These are phyloP conservation scores for Aspergillus chevalieri DNA, from an alignment of 2,329 filamentous ascomycete genomes.

Conservation along the genomic window DNA sequence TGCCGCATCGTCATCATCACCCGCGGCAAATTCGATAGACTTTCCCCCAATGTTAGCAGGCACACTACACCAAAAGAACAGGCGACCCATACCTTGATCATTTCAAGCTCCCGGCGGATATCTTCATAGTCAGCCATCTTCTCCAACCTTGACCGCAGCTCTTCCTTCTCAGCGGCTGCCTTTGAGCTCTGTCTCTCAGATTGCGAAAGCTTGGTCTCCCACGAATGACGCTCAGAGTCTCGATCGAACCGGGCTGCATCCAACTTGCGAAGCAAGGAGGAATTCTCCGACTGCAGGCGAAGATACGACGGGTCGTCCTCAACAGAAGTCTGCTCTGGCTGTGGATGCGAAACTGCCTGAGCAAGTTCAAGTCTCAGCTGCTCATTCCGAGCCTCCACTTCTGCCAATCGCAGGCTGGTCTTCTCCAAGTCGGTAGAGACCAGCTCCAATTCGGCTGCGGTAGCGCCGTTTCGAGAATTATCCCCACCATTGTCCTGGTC, in stretches of 20 bases:
- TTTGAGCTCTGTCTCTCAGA: conserved; percentile 71
- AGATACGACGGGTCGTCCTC: conserved; percentile 89
- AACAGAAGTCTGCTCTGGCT: conserved; percentile 55
- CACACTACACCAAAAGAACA: background rate
- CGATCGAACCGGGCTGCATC: conserved; percentile 78
- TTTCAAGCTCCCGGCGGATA: conserved; percentile 89
- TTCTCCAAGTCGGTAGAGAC: conserved; percentile 86
- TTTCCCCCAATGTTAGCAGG: conserved; percentile 19
- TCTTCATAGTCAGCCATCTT: conserved; percentile 95
- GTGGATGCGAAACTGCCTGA: conserved; percentile 70
- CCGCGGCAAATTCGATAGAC: conserved; percentile 93
- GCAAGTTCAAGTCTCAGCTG: conserved; percentile 85
- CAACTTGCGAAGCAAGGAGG: conserved; percentile 79
- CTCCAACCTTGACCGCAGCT: conserved; percentile 71
- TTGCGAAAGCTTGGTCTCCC: conserved; percentile 69
- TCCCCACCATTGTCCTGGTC: conserved; percentile 64
- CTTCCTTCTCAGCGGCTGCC: conserved; percentile 73
- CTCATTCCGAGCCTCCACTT: conserved; percentile 90
- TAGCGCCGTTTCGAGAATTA: conserved; percentile 60
- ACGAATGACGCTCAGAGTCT: conserved; percentile 68
- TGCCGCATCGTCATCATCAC: conserved; percentile 62
- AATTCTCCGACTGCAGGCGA: conserved; percentile 87
- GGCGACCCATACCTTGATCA: conserved; percentile 60
- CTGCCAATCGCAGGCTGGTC: conserved; percentile 76
- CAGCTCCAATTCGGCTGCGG: conserved; percentile 88